These are phyloP conservation scores for Thalassiosira exigua DNA, from an alignment of 352 stramenopile species.

Conservation along the genomic window DNA sequence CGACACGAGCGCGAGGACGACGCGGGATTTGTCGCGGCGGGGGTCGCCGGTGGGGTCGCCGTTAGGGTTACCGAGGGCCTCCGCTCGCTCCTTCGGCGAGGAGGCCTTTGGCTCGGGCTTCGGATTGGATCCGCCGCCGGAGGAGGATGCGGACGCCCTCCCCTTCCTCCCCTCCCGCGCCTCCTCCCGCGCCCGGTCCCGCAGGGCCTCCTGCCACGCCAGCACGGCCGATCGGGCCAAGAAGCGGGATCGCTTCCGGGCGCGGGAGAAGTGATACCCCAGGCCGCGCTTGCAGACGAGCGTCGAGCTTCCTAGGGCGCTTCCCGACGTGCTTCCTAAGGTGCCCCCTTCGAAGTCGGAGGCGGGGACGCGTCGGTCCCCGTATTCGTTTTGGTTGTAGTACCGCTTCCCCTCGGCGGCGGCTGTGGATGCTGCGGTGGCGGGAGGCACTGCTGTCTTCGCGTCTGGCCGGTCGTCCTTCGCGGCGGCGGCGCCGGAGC, in stretches of 20 bases:
- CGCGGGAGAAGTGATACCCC: conserved; percentile 37
- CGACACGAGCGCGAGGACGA: conserved; percentile 19
- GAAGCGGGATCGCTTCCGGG: conserved; percentile 10
- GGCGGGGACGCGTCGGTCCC: not conserved
- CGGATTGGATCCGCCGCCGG: not conserved
- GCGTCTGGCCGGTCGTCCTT: too few species aligned
- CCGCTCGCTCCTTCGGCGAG: too few species aligned
- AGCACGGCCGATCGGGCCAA: conserved; percentile 14
- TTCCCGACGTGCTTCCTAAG: too few species aligned
- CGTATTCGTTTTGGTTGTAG: conserved; percentile 22
- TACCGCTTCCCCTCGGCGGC: not conserved
- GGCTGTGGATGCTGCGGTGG: not conserved
- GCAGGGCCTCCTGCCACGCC: conserved; percentile 21
- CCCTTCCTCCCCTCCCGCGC: conserved; percentile 13
- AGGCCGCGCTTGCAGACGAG: conserved; percentile 31
- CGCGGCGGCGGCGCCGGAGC: too few species aligned
- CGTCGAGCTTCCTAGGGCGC: not conserved
- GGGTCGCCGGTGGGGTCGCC: not conserved
- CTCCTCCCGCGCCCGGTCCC: conserved; percentile 4
- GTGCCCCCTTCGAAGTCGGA: too few species aligned
- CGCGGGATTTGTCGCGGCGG: not conserved
- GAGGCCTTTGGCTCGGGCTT: not conserved
- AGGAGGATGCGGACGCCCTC: not conserved
- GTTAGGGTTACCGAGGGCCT: too few species aligned
- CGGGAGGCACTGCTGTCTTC: conserved; percentile 2